A percentile compares a stretch with the other conserved stretches of the same genome.
phyloP scores from a whole-genome alignment of 2,329 filamentous ascomycete species.

The Pleochaeta shiraiana region DNA sequence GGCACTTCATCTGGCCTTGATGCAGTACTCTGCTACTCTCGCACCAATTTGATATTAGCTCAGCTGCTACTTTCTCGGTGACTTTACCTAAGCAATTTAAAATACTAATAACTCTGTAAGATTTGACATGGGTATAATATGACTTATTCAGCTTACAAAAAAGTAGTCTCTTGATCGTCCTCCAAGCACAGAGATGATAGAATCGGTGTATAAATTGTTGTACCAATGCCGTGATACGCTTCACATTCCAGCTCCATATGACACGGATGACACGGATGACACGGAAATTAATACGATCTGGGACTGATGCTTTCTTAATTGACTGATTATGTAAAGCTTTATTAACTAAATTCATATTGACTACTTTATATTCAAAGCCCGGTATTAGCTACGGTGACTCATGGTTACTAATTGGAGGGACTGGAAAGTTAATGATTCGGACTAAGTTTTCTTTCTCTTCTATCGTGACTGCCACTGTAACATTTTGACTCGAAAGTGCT shows the following conservation, averaged over 20 bases:
- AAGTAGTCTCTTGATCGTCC: neutral
- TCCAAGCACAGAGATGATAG: neutral
- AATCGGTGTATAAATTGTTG: neutral
- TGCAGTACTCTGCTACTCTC: neutral
- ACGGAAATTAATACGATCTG: neutral
- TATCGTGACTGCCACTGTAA: neutral
- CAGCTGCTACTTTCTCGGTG: neutral
- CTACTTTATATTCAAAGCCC: neutral
- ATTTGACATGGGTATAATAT: neutral
- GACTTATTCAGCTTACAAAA: neutral
- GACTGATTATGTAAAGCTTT: neutral
- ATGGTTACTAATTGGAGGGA: neutral
- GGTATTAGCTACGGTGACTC: neutral
- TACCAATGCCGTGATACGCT: neutral
- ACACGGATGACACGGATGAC: neutral
- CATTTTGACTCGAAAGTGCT: neutral
- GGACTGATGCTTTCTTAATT: neutral
- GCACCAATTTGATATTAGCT: neutral
- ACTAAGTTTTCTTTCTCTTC: neutral
- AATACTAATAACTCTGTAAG: neutral
- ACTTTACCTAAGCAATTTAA: slow-evolving; percentile 1
- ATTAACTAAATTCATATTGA: neutral
- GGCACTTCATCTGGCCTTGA: neutral
- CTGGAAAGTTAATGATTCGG: neutral
- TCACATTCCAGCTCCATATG: neutral